A percentile compares a stretch with the other conserved stretches of the same genome.
Conservation (phyloP, 2,329 filamentous ascomycete species). For the Drechslera avenae region DNA sequence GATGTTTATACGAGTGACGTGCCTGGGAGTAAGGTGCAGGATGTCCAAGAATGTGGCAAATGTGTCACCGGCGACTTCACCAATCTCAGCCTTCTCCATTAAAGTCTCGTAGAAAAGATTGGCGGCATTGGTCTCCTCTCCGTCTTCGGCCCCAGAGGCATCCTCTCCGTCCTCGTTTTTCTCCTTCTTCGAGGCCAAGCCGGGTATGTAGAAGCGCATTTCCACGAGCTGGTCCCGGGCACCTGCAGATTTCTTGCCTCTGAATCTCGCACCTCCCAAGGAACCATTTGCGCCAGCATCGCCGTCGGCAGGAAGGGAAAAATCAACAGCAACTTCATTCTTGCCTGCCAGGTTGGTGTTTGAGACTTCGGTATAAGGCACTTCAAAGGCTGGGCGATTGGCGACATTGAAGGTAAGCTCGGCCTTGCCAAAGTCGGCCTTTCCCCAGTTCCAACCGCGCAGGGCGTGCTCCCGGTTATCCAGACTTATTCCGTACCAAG, state of each 20-base stretch:
- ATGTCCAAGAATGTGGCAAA: conserved; percentile 97
- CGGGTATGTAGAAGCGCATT: conserved; percentile 98
- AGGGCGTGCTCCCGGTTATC: conserved; percentile 93
- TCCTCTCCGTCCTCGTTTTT: conserved; percentile 75
- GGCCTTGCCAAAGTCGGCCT: conserved; percentile 93
- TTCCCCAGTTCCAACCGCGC: conserved; percentile 99
- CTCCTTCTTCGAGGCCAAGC: conserved; percentile 72
- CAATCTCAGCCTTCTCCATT: conserved; percentile 98
- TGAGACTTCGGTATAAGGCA: conserved; percentile 95
- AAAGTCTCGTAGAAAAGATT: conserved; percentile 98
- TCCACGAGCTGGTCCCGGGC: conserved; percentile 93
- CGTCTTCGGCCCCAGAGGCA: conserved; percentile 58
- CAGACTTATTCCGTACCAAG: conserved; percentile 94
- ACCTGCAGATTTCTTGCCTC: conserved; percentile 87
- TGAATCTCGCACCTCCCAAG: conserved; percentile 72
- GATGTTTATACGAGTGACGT: conserved; percentile 34
- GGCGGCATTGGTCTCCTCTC: conserved; percentile 90
- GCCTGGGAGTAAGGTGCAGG: conserved; percentile 93
- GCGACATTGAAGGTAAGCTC: conserved; percentile 97
- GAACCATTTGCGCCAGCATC: conserved; percentile 75
- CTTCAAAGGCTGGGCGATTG: conserved; percentile 93
- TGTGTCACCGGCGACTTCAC: conserved; percentile 97
- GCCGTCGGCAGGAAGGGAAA: conserved; percentile 75
- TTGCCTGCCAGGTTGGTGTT: conserved; percentile 98
- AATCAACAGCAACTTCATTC: conserved; percentile 96